phyloP scores from a whole-genome alignment of 768 basidiomycete species.

The Daedaleopsis sinensis region DNA sequence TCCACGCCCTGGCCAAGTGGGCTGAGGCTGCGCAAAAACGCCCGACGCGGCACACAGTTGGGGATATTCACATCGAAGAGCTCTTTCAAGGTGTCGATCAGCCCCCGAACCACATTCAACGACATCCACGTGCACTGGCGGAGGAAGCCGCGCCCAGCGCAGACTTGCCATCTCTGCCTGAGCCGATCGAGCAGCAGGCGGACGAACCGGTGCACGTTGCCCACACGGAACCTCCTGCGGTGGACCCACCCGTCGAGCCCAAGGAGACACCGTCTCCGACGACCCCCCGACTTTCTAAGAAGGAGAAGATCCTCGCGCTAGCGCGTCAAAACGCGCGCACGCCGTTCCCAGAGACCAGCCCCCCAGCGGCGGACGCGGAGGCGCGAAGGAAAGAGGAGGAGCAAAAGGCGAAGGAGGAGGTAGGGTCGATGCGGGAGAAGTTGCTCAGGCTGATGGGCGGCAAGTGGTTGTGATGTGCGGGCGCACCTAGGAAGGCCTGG shows the following conservation, averaged over 20 bases:
- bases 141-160: neutral
- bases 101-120: neutral
- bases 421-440: conserved; percentile 15
- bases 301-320: conserved; percentile 25
- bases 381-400: conserved; percentile 9
- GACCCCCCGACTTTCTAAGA: conserved; percentile 8
- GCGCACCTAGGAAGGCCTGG: neutral
- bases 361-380: conserved; percentile 2
- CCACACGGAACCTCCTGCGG: neutral
- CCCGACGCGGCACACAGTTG: neutral
- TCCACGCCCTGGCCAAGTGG: conserved; percentile 2
- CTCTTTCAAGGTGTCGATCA: neutral
- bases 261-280: neutral
- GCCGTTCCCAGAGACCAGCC: conserved; percentile 23
- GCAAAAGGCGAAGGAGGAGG: conserved; percentile 1
- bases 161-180: neutral
- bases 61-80: neutral
- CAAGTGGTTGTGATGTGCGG: conserved; percentile 6
- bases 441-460: conserved; percentile 27
- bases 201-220: neutral
- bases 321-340: conserved; percentile 25
- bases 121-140: no score
- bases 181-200: neutral
- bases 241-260: neutral
- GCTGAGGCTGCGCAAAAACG: neutral